Conservation (phyloP, 345 rosid species). For the Mallotus nudiflorus region DNA sequence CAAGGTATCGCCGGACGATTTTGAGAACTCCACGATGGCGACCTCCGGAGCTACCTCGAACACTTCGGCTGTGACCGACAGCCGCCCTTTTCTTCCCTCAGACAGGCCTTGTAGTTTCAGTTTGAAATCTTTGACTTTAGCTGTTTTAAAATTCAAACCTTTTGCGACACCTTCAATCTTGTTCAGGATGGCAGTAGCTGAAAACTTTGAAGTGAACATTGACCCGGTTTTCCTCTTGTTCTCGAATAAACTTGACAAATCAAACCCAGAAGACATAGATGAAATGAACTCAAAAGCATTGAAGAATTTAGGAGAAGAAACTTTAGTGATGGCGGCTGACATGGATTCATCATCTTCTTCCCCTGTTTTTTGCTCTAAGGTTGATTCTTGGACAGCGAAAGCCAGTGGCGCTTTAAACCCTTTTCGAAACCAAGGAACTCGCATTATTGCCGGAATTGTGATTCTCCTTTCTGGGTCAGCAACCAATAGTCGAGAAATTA, state of each 20-base stretch:
- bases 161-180: constrained; percentile 28
- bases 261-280: constrained; percentile 37
- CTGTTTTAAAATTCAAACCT: constrained; percentile 20
- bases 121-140: constrained; percentile 25
- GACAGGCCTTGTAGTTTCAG: constrained; percentile 15
- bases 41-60: constrained; percentile 43
- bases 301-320: constrained; percentile 29
- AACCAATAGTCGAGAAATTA: constrained; percentile 27
- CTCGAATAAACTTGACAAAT: constrained; percentile 30
- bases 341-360: constrained; percentile 7
- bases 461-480: constrained; percentile 28
- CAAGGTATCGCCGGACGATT: constrained; percentile 42
- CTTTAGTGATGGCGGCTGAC: constrained; percentile 2
- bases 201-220: constrained; percentile 28
- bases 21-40: constrained; percentile 39
- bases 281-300: constrained; percentile 39
- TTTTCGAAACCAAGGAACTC: constrained; percentile 64
- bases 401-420: constrained; percentile 42
- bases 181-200: constrained; percentile 20
- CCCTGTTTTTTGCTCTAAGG: neutral
- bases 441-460: constrained; percentile 56
- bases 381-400: constrained; percentile 26
- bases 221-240: constrained; percentile 22
- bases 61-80: constrained; percentile 33
- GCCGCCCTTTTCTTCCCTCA: constrained; percentile 34